Percentiles rank a stretch among this genome's conserved stretches.
Conservation (phyloP, 2,329 filamentous ascomycete species). For the Alternaria conjuncta region DNA sequence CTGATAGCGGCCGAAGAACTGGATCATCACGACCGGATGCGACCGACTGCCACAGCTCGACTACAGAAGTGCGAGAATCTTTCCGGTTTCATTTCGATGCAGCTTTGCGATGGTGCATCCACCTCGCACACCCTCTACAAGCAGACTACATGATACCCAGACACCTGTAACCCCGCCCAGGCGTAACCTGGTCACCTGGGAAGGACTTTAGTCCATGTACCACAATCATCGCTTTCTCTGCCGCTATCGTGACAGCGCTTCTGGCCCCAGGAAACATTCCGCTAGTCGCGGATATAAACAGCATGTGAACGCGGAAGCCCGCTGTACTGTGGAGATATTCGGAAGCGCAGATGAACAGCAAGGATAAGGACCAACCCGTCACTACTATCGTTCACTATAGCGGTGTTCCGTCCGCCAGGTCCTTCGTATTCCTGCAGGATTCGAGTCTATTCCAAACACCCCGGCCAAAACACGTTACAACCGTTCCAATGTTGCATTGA, state of each 20-base stretch:
- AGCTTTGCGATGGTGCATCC: not conserved
- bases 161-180: conserved; percentile 21
- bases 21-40: not conserved
- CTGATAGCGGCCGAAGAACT: not conserved
- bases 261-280: conserved; percentile 5
- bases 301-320: conserved; percentile 7
- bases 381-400: not conserved
- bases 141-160: not conserved
- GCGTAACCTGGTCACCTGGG: conserved; percentile 5
- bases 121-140: not conserved
- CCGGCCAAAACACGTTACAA: conserved; percentile 9
- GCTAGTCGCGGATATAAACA: conserved; percentile 11
- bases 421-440: conserved; percentile 1
- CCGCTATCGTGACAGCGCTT: conserved; percentile 9
- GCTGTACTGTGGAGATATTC: conserved; percentile 3
- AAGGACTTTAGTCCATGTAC: conserved; percentile 1
- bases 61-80: not conserved
- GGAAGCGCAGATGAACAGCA: conserved; percentile 7
- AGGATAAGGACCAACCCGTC: not conserved
- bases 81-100: not conserved
- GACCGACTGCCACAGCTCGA: not conserved
- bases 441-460: not conserved
- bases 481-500: conserved; percentile 20
- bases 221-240: conserved; percentile 6
- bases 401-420: conserved; percentile 8